Conservation (phyloP, 208 protist genomes). For the Trypanosoma congolense region DNA sequence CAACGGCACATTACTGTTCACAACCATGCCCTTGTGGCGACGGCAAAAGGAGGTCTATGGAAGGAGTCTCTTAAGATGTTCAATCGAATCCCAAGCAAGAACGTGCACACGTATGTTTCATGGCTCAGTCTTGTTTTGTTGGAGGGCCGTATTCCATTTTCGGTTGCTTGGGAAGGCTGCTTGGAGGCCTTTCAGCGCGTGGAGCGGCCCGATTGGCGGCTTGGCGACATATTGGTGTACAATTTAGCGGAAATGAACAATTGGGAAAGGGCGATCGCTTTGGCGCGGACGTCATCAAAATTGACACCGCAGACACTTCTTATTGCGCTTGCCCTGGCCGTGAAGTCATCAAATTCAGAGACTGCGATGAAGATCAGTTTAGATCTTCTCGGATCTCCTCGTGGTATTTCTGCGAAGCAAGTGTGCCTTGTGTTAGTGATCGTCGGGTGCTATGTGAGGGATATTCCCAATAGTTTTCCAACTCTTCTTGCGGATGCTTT, state of each 20-base stretch:
- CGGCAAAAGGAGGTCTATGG: slow-evolving; percentile 25
- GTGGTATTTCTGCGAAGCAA: slow-evolving; percentile 9
- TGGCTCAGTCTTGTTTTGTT: slow-evolving; percentile 12
- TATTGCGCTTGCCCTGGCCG: slow-evolving; percentile 1
- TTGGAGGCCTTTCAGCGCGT: not conserved
- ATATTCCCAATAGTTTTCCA: not conserved
- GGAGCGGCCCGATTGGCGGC: not conserved
- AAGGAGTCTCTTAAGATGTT: slow-evolving; percentile 33
- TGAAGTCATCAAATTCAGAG: not conserved
- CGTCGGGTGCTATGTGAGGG: slow-evolving; percentile 4
- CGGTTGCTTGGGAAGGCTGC: slow-evolving; percentile 4
- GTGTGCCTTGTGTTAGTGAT: slow-evolving; percentile 5
- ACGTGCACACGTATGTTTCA: slow-evolving; percentile 7
- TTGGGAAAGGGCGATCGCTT: not conserved
- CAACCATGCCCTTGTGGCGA: slow-evolving; percentile 40
- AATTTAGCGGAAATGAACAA: slow-evolving; percentile 1
- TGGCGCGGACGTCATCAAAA: slow-evolving; percentile 1
- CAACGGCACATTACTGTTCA: slow-evolving; percentile 27
- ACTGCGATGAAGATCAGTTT: not conserved
- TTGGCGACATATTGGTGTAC: slow-evolving; percentile 1
- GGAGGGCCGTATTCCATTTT: slow-evolving; percentile 9
- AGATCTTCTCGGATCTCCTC: not conserved
- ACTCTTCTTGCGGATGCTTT: slow-evolving; percentile 1
- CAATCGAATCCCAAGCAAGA: slow-evolving; percentile 1
- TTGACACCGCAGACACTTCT: slow-evolving; percentile 6